These are phyloP conservation scores for Sclerotinia subarctica DNA, from an alignment of 2,329 filamentous ascomycete species.

Conservation along the genomic window DNA sequence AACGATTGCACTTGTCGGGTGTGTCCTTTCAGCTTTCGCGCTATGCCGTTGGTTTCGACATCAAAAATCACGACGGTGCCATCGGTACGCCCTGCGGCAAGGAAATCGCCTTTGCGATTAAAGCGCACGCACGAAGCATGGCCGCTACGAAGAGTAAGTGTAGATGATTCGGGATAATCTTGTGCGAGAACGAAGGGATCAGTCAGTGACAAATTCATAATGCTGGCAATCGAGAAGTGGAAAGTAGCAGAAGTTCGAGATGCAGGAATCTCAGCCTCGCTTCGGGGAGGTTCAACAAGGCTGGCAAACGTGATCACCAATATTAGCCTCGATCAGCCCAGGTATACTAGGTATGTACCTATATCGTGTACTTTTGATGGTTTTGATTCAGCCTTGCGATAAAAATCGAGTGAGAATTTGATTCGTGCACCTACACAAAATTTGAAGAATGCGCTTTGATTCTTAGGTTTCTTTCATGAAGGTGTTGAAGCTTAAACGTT, in stretches of 20 bases:
- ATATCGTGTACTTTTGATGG: background rate
- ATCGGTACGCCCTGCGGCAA: constrained; percentile 90
- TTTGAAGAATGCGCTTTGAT: background rate
- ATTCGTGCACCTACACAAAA: background rate
- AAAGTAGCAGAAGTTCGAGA: background rate
- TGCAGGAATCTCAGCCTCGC: constrained; percentile 12
- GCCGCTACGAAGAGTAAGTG: constrained; percentile 74
- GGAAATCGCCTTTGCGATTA: constrained; percentile 89
- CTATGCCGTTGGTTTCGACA: constrained; percentile 94
- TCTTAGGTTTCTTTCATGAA: background rate
- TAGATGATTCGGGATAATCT: constrained; percentile 89
- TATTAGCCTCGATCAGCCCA: background rate
- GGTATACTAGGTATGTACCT: background rate
- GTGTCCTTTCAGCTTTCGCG: constrained; percentile 89
- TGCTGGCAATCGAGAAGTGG: constrained; percentile 18
- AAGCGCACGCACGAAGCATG: constrained; percentile 73
- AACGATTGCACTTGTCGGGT: constrained; percentile 90
- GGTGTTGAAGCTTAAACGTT: background rate
- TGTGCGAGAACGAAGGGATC: constrained; percentile 69
- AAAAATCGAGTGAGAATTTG: background rate
- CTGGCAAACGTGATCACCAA: background rate
- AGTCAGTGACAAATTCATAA: constrained; percentile 69
- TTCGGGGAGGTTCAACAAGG: background rate
- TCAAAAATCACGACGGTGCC: constrained; percentile 96
- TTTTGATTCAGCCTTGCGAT: background rate